These are phyloP conservation scores for Coniochaeta hoffmannii DNA, from an alignment of 2,329 filamentous ascomycete species.

Conservation along the genomic window DNA sequence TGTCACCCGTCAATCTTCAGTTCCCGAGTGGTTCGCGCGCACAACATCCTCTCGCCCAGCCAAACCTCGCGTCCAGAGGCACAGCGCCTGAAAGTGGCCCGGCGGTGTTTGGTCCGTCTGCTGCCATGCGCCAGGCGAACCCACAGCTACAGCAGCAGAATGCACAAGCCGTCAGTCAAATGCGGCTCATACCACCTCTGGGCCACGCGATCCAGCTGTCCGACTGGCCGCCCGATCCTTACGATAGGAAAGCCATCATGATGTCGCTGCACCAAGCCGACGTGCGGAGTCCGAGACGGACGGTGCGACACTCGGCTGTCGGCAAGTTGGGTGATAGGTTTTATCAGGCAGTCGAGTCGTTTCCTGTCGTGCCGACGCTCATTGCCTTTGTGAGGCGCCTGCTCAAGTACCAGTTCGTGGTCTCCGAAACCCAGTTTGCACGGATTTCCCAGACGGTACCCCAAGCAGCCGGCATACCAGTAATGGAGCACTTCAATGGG, in stretches of 20 bases:
- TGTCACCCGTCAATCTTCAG: background rate
- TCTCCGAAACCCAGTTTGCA: constrained; percentile 12
- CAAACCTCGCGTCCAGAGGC: background rate
- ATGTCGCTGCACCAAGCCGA: constrained; percentile 39
- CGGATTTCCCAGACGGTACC: constrained; percentile 21
- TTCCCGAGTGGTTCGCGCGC: background rate
- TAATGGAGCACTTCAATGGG: constrained; percentile 37
- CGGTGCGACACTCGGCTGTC: constrained; percentile 16
- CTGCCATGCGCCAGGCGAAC: background rate
- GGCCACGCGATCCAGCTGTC: constrained; percentile 12
- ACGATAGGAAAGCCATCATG: constrained; percentile 32
- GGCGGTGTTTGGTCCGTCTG: background rate
- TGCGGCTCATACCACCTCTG: background rate
- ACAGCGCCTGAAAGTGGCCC: background rate
- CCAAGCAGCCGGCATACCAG: constrained; percentile 18
- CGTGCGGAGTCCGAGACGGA: constrained; percentile 39
- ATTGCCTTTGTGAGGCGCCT: constrained; percentile 25
- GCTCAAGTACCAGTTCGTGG: constrained; percentile 38
- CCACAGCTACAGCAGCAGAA: background rate
- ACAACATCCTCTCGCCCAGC: background rate
- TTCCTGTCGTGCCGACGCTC: constrained; percentile 37
- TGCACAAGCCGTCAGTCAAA: background rate
- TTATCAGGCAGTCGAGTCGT: constrained; percentile 51
- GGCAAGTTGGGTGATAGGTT: constrained; percentile 24
- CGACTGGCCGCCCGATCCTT: constrained; percentile 33